Evolutionary conservation across 495 filamentous ascomycete species (phyloP).

Genomic region (Podospora australis): DNA sequence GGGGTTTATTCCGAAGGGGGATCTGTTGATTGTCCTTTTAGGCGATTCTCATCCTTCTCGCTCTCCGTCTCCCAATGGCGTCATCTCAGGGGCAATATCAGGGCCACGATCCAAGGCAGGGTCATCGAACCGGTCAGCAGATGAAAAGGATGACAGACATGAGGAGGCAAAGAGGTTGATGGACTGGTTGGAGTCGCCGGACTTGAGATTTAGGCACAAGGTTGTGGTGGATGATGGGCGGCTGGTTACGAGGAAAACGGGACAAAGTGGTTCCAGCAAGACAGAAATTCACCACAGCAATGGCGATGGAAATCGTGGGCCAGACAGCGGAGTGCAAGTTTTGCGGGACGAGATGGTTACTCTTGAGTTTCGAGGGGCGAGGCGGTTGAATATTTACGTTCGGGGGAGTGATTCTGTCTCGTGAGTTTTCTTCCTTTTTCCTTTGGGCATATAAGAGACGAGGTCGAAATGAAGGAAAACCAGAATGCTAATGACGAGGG

Average conservation of each 20-base stretch:
- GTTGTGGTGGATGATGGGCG: slow-evolving; percentile 48
- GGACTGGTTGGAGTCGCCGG: slow-evolving; percentile 26
- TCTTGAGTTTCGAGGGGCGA: too few species aligned
- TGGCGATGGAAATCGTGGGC: too few species aligned
- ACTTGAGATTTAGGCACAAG: slow-evolving; percentile 37
- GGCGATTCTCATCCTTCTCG: slow-evolving; percentile 66
- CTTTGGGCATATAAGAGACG: too few species aligned
- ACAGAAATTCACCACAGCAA: too few species aligned
- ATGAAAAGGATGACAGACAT: slow-evolving; percentile 39
- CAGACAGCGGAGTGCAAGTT: too few species aligned
- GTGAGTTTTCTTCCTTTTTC: too few species aligned
- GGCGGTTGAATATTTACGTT: slow-evolving; percentile 49
- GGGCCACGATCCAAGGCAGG: slow-evolving; percentile 72
- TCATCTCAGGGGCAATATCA: slow-evolving; percentile 51
- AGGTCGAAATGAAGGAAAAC: neutral
- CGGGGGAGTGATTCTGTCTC: slow-evolving; percentile 32
- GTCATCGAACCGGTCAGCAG: slow-evolving; percentile 90
- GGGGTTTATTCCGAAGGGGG: slow-evolving; percentile 87
- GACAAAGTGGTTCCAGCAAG: too few species aligned
- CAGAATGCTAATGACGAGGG: neutral
- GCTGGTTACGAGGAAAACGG: slow-evolving; percentile 20
- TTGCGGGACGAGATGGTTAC: too few species aligned
- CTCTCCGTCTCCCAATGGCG: slow-evolving; percentile 72
- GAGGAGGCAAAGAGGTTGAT: neutral
- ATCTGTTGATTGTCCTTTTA: slow-evolving; percentile 70